phyloP scores from a whole-genome alignment of 345 rosid species.

The Euphorbia pulcherrima region DNA sequence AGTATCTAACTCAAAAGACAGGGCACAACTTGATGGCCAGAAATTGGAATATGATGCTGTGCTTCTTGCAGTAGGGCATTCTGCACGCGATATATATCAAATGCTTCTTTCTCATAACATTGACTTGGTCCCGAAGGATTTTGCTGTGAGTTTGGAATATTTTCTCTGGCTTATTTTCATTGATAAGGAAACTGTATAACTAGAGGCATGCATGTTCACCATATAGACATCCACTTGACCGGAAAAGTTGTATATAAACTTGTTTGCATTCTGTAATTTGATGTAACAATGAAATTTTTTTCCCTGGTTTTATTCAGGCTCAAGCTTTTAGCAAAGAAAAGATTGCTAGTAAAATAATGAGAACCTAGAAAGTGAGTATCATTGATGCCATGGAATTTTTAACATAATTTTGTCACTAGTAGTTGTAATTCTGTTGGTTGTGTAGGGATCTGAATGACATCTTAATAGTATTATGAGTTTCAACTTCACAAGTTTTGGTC shows the following conservation, averaged over 20 bases:
- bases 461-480: not conserved
- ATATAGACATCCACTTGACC: no score
- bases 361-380: not conserved
- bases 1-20: constrained; percentile 54
- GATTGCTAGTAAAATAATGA: not conserved
- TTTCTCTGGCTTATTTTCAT: not conserved
- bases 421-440: not conserved
- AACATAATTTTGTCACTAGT: not conserved
- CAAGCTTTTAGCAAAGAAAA: not conserved
- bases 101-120: constrained; percentile 85
- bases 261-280: no score
- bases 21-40: constrained; percentile 31
- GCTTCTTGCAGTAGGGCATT: constrained; percentile 91
- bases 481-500: not conserved
- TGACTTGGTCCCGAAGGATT: constrained; percentile 75
- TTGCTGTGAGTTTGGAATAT: constrained; percentile 58
- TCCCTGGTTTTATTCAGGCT: not conserved
- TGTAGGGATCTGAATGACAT: not conserved
- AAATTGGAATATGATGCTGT: constrained; percentile 62
- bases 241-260: no score
- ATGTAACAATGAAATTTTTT: no score
- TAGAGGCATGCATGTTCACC: not conserved
- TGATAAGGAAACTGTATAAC: not conserved
- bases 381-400: no score
- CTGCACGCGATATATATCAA: constrained; percentile 88